phyloP scores from a whole-genome alignment of 2,329 filamentous ascomycete species.

The Penicillium sp. region DNA sequence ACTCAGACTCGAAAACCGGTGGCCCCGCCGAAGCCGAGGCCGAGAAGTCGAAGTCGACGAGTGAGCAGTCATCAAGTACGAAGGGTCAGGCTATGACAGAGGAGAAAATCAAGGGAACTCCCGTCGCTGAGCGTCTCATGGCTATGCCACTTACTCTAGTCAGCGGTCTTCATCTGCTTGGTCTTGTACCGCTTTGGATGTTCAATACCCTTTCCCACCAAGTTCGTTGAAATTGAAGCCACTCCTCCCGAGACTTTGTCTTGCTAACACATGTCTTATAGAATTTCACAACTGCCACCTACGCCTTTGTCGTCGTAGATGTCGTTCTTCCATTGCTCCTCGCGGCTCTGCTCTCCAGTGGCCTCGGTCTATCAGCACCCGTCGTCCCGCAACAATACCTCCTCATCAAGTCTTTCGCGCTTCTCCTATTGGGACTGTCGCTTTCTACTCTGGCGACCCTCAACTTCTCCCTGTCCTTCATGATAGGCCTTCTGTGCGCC shows the following conservation, averaged over 20 bases:
- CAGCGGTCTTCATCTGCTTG: constrained; percentile 69
- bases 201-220: constrained; percentile 71
- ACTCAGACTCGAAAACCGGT: constrained; percentile 22
- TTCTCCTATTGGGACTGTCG: constrained; percentile 88
- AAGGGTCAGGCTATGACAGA: constrained; percentile 7
- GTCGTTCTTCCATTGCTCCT: constrained; percentile 57
- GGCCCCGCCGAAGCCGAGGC: too few relatives aligned
- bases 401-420: constrained; percentile 83
- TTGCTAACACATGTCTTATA: constrained; percentile 31
- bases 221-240: constrained; percentile 49
- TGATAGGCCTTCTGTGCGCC: constrained; percentile 74
- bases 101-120: constrained; percentile 9
- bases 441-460: constrained; percentile 89
- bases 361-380: constrained; percentile 52
- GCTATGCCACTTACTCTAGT: constrained; percentile 66
- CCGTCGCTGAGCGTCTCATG: constrained; percentile 39
- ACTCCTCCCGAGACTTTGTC: constrained; percentile 1
- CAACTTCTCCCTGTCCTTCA: constrained; percentile 87
- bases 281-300: constrained; percentile 61
- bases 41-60: constrained; percentile 31
- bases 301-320: constrained; percentile 56
- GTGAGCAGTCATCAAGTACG: constrained; percentile 27
- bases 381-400: constrained; percentile 64
- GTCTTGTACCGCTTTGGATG: constrained; percentile 77
- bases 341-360: constrained; percentile 53